Percentiles rank a stretch among this genome's conserved stretches.
Conservation (phyloP, 106 monocot genomes). For the Ottelia alismoides region DNA sequence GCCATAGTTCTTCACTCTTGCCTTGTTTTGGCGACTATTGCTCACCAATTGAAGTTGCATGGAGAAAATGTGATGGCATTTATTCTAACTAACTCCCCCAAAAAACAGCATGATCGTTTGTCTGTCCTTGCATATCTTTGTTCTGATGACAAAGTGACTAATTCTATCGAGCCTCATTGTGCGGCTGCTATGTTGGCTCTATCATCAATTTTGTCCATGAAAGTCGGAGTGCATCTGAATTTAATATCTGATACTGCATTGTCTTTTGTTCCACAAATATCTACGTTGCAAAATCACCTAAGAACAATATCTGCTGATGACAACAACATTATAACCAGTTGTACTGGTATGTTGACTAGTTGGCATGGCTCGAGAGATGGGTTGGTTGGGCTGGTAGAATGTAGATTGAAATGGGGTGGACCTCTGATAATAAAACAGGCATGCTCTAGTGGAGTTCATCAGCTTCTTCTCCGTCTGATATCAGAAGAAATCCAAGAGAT, state of each 20-base stretch:
- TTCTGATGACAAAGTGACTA: constrained; percentile 41
- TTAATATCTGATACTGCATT: constrained; percentile 58
- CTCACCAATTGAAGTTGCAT: constrained; percentile 35
- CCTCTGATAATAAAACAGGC: constrained; percentile 84
- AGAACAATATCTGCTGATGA: constrained; percentile 46
- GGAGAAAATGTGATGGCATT: constrained; percentile 32
- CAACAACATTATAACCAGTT: constrained; percentile 16
- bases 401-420: constrained; percentile 71
- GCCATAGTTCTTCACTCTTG: constrained; percentile 73
- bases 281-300: constrained; percentile 49
- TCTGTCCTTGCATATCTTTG: constrained; percentile 67
- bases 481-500: constrained; percentile 31
- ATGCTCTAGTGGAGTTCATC: constrained; percentile 76
- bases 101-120: constrained; percentile 69
- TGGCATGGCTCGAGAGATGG: constrained; percentile 74
- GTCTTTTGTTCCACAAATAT: constrained; percentile 63
- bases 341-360: constrained; percentile 23
- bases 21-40: constrained; percentile 59
- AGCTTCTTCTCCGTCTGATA: constrained; percentile 60
- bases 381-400: constrained; percentile 58
- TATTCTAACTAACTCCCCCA: constrained; percentile 64
- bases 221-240: constrained; percentile 25
- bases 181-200: constrained; percentile 89
- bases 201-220: constrained; percentile 64
- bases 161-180: constrained; percentile 58